These are phyloP conservation scores for Sinapis alba DNA, from an alignment of 441 rosid genomes.

Conservation along the genomic window DNA sequence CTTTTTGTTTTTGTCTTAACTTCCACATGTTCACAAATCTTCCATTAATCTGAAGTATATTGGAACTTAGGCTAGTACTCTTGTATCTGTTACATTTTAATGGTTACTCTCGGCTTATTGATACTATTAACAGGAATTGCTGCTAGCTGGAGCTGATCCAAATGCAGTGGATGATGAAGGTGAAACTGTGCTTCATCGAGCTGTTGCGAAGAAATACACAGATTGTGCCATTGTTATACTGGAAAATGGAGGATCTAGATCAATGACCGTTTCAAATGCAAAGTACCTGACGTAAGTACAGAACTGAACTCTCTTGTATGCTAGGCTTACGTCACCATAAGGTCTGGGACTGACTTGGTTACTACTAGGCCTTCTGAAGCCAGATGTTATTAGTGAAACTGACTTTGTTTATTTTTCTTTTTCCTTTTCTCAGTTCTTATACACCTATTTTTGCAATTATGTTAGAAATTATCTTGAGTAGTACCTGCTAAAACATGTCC, in stretches of 20 bases:
- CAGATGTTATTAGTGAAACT: background rate
- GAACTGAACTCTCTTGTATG: constrained; percentile 15
- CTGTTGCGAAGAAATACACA: constrained; percentile 84
- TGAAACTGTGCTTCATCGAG: constrained; percentile 95
- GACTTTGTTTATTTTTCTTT: background rate
- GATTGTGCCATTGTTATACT: constrained; percentile 91
- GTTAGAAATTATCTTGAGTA: background rate
- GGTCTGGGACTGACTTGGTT: constrained; percentile 3
- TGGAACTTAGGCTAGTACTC: constrained; percentile 22
- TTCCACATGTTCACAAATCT: constrained; percentile 7
- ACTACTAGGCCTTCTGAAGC: background rate
- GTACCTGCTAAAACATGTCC: background rate
- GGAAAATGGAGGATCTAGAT: constrained; percentile 90
- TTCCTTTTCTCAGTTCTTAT: background rate
- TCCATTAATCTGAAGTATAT: constrained; percentile 20
- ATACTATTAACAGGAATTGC: constrained; percentile 65
- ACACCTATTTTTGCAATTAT: constrained; percentile 2
- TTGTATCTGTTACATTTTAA: constrained; percentile 18
- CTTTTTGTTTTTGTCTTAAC: background rate
- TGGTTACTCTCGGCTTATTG: constrained; percentile 24
- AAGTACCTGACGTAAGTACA: constrained; percentile 78
- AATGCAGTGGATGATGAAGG: constrained; percentile 98
- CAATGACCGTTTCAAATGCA: constrained; percentile 82
- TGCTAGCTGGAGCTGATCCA: constrained; percentile 98
- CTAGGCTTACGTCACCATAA: constrained; percentile 1